Conservation (phyloP, 805 yeast genomes). For the Candida pseudoglaebosa region DNA sequence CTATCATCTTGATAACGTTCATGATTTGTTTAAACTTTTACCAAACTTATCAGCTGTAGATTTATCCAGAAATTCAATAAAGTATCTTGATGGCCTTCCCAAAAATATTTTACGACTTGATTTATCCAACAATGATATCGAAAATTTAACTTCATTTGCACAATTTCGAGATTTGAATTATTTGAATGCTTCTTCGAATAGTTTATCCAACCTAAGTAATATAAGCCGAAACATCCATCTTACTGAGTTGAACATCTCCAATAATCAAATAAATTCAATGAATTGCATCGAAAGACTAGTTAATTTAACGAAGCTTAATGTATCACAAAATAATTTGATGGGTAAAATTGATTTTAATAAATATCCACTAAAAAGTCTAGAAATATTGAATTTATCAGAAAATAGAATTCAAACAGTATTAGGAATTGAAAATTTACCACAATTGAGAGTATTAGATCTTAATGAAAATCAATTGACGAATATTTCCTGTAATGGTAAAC, state of each 20-base stretch:
- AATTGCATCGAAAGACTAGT: conserved; percentile 34
- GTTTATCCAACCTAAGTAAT: conserved; percentile 31
- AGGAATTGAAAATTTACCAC: conserved; percentile 33
- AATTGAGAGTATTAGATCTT: conserved; percentile 36
- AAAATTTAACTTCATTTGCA: conserved; percentile 39
- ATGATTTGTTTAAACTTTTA: conserved; percentile 40
- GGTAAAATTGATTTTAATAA: conserved; percentile 36
- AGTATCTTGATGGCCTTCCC: conserved; percentile 47
- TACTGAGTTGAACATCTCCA: conserved; percentile 33
- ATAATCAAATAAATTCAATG: conserved; percentile 32
- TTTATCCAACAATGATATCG: conserved; percentile 36
- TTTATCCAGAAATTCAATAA: conserved; percentile 39
- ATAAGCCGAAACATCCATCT: conserved; percentile 39
- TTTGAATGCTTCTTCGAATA: conserved; percentile 38
- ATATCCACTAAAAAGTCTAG: conserved; percentile 35
- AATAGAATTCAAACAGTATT: conserved; percentile 32
- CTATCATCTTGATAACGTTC: conserved; percentile 34
- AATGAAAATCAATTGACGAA: conserved; percentile 36
- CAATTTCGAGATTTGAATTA: conserved; percentile 38
- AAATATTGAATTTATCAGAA: conserved; percentile 41
- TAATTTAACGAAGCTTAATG: conserved; percentile 38
- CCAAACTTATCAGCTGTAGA: conserved; percentile 41
- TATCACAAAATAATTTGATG: conserved; percentile 37
- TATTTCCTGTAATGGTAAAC: conserved; percentile 18
- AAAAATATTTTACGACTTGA: conserved; percentile 31